Percentiles rank a stretch among this genome's conserved stretches.
These are phyloP conservation scores for Solanum aculeatissimum DNA, from an alignment of 305 asterid species.

Conservation along the genomic window DNA sequence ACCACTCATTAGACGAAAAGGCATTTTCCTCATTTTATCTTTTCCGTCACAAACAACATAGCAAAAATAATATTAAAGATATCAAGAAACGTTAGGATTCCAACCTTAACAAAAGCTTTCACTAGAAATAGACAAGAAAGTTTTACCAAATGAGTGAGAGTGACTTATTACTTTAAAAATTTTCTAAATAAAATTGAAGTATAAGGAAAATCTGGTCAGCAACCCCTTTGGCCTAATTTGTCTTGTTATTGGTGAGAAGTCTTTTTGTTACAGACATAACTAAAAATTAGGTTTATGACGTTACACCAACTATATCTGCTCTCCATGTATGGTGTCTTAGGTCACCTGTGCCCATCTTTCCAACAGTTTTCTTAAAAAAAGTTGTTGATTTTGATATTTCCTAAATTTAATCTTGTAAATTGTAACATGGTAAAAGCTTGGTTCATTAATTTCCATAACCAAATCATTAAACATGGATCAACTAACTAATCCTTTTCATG, in stretches of 20 bases:
- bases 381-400: background rate
- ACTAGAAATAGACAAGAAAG: background rate
- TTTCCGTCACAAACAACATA: background rate
- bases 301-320: constrained; percentile 23
- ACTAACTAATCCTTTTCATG: background rate
- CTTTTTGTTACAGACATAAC: background rate
- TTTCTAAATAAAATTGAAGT: background rate
- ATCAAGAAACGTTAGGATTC: background rate
- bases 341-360: constrained; percentile 22
- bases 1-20: no score
- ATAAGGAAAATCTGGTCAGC: background rate
- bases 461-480: background rate
- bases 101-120: background rate
- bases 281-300: constrained; percentile 10
- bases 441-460: background rate
- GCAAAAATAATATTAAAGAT: background rate
- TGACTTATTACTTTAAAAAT: background rate
- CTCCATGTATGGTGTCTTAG: constrained; percentile 1
- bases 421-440: background rate
- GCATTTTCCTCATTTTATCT: no score
- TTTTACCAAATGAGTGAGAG: background rate
- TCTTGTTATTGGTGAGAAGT: background rate
- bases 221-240: background rate
- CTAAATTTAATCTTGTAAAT: constrained; percentile 6
- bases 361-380: background rate